Conservation (phyloP, 225 moss, liverwort and hornwort genomes). For the Pseudisothecium myosuroides region DNA sequence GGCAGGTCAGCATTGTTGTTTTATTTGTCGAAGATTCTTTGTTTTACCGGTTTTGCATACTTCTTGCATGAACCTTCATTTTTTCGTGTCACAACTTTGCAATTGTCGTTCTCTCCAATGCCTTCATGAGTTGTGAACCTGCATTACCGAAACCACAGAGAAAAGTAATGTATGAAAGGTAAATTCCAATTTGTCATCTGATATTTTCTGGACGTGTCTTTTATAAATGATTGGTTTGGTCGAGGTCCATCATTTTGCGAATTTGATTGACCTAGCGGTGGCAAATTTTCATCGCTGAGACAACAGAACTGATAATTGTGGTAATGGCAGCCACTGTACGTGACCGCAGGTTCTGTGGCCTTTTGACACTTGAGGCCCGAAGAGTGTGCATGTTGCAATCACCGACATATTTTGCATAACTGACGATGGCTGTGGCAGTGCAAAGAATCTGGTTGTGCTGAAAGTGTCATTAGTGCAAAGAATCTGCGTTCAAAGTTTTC, state of each 20-base stretch:
- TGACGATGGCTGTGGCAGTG: neutral
- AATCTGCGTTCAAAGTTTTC: neutral
- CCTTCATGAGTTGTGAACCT: neutral
- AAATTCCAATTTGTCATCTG: neutral
- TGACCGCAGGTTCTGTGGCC: neutral
- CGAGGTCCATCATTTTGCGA: neutral
- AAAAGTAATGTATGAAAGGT: neutral
- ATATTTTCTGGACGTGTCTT: neutral
- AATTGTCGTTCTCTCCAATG: neutral
- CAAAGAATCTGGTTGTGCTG: neutral
- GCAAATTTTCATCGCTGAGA: neutral
- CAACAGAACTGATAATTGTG: neutral
- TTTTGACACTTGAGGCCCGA: neutral
- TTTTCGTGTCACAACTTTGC: neutral
- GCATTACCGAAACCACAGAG: neutral
- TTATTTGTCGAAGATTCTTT: neutral
- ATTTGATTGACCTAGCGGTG: neutral
- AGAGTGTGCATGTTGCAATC: neutral
- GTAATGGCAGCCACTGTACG: neutral
- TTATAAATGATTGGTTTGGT: neutral
- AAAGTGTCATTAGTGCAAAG: neutral
- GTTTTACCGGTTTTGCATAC: neutral
- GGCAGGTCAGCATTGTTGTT: neutral
- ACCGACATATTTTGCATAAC: neutral
- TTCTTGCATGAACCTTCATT: neutral